Evolutionary conservation across 108 stramenopile species (phyloP).

Genomic region (Nitzschia putrida): DNA sequence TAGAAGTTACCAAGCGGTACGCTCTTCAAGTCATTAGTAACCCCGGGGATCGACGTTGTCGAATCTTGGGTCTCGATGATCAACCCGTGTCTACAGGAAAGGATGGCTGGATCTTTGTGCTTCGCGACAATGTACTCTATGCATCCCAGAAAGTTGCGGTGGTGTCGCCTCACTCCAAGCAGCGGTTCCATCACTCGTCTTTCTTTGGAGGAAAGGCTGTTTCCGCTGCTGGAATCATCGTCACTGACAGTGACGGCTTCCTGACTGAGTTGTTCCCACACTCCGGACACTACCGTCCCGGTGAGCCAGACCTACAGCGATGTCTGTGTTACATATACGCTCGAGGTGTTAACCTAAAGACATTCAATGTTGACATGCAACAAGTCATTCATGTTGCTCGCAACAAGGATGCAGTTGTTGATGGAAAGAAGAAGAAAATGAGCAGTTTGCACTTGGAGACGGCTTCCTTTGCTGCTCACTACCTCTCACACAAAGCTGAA

Average conservation of each 20-base stretch:
- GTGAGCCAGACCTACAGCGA: conserved; percentile 74
- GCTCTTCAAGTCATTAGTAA: conserved; percentile 49
- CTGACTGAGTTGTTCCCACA: conserved; percentile 62
- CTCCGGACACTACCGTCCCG: conserved; percentile 75
- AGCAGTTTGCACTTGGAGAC: conserved; percentile 55
- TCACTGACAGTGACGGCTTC: conserved; percentile 52
- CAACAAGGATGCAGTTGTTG: conserved; percentile 19
- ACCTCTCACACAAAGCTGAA: conserved; percentile 70
- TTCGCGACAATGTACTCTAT: conserved; percentile 76
- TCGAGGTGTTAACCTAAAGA: conserved; percentile 63
- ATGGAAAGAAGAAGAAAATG: conserved; percentile 62
- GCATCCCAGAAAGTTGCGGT: conserved; percentile 81
- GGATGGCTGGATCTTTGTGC: conserved; percentile 89
- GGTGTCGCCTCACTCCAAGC: conserved; percentile 37
- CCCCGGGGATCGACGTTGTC: conserved; percentile 38
- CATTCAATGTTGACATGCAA: conserved; percentile 86
- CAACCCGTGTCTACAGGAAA: conserved; percentile 67
- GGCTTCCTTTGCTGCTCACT: conserved; percentile 65
- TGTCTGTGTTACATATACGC: conserved; percentile 72
- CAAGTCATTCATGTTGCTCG: conserved; percentile 83
- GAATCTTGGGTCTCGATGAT: conserved; percentile 42
- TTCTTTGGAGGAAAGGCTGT: conserved; percentile 85
- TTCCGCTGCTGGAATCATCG: conserved; percentile 69
- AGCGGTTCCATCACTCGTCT: conserved; percentile 88
- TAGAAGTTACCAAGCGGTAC: conserved; percentile 57